These are phyloP conservation scores for Neofusicoccum kwambonambiense DNA, from an alignment of 2,329 filamentous ascomycete species.

Conservation along the genomic window DNA sequence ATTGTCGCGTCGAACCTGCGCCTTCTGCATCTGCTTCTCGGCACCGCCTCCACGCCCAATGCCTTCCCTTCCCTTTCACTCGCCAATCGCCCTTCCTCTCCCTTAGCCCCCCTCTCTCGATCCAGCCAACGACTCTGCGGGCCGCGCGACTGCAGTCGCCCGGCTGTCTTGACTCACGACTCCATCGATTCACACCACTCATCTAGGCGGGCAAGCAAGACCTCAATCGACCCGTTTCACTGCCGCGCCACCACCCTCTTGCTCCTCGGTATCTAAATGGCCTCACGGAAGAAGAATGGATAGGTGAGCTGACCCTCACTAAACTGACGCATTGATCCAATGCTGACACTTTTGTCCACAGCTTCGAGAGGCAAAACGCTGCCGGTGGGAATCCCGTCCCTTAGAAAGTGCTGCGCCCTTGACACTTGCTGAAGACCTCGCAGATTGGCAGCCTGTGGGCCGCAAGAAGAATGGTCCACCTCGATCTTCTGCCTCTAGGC, in stretches of 20 bases:
- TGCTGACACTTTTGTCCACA: not conserved
- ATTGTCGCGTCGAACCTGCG: not conserved
- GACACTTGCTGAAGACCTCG: not conserved
- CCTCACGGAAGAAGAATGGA: not conserved
- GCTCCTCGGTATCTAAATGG: not conserved
- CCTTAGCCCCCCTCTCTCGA: not conserved
- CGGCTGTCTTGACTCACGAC: too few relatives aligned
- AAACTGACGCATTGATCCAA: not conserved
- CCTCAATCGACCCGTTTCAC: too few relatives aligned
- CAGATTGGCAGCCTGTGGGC: not conserved
- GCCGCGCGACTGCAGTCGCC: not conserved
- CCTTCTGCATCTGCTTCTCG: not conserved
- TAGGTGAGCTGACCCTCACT: not conserved
- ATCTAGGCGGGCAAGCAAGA: too few relatives aligned
- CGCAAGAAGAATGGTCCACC: not conserved
- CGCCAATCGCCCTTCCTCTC: too few relatives aligned
- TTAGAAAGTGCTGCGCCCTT: too few relatives aligned
- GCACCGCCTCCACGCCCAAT: not conserved
- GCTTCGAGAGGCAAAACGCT: not conserved
- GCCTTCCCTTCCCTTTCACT: not conserved
- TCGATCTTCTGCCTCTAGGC: not conserved
- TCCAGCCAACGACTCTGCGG: not conserved
- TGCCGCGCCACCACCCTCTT: too few relatives aligned
- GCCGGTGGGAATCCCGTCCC: not conserved
- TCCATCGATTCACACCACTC: too few relatives aligned